phyloP scores from a whole-genome alignment of 768 basidiomycete genomes.

The Calocera viscosa region DNA sequence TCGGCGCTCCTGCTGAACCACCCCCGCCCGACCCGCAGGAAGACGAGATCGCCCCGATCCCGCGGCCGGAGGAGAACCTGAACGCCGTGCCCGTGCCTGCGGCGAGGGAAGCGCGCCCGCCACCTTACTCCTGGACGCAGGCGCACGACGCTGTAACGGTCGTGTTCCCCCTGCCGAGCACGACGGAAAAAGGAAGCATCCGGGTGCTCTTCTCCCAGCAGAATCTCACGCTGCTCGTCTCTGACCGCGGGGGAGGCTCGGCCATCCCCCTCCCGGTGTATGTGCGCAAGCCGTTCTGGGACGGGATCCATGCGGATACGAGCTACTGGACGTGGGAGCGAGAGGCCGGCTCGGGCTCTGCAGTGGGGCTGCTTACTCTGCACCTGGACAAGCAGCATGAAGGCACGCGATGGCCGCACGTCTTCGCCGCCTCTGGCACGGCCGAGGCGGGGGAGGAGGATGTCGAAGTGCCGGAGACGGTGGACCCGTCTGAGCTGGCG shows the following conservation, averaged over 20 bases:
- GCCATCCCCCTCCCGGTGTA: conserved; percentile 33
- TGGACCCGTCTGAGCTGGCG: conserved; percentile 73
- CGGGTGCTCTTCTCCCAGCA: conserved; percentile 51
- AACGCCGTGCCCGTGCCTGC: conserved; percentile 27
- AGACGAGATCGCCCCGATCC: conserved; percentile 59
- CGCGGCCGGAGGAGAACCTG: conserved; percentile 46
- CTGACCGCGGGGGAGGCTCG: conserved; percentile 23
- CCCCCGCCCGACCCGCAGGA: conserved; percentile 43
- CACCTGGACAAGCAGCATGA: conserved; percentile 80
- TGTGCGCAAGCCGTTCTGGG: conserved; percentile 62
- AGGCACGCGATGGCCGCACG: conserved; percentile 72
- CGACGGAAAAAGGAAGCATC: conserved; percentile 50
- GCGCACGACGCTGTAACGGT: conserved; percentile 70
- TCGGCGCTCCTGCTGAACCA: conserved; percentile 24
- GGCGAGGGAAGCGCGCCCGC: conserved; percentile 34
- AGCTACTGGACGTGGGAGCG: conserved; percentile 91
- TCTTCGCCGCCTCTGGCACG: conserved; percentile 48
- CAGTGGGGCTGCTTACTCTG: conserved; percentile 53
- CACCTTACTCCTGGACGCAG: conserved; percentile 90
- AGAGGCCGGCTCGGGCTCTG: conserved; percentile 41
- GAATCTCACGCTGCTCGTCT: conserved; percentile 53
- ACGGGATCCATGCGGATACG: conserved; percentile 55
- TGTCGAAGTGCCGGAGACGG: conserved; percentile 70
- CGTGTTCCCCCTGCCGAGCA: conserved; percentile 68
- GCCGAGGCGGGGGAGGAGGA: conserved; percentile 33